Evolutionary conservation across 257 asterid species (phyloP).

Genomic region (Parsonsia alboflavescens): DNA sequence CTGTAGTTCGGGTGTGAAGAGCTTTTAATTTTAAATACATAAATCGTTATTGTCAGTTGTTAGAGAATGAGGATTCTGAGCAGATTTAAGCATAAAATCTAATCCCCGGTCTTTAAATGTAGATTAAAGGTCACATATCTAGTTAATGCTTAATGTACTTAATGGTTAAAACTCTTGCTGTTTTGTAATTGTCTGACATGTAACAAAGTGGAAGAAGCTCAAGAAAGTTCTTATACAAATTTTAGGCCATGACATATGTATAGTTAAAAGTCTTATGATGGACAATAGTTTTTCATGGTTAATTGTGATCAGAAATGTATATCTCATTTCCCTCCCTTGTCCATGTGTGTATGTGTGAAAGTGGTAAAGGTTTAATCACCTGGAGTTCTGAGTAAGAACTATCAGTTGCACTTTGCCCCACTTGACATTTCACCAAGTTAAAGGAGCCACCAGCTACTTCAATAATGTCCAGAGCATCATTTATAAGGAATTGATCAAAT

Average conservation of each 20-base stretch:
- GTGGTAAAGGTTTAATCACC: slow-evolving; percentile 34
- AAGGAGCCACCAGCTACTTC: slow-evolving; percentile 98
- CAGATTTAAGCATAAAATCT: not conserved
- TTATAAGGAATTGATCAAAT: slow-evolving; percentile 85
- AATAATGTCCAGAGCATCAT: slow-evolving; percentile 88
- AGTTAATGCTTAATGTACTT: not conserved
- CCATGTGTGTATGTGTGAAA: not conserved
- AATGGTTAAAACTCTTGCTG: not conserved
- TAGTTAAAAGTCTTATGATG: not conserved
- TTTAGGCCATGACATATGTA: not conserved
- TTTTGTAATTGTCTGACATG: not conserved
- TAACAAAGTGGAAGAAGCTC: not conserved
- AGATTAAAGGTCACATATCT: not conserved
- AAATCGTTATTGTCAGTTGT: not conserved
- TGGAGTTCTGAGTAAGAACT: slow-evolving; percentile 88
- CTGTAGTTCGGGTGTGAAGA: no score
- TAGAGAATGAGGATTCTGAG: not conserved
- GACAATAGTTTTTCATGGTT: not conserved
- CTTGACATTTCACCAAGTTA: slow-evolving; percentile 88
- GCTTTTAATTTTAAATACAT: not conserved
- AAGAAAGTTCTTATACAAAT: not conserved
- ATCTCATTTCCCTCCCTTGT: not conserved
- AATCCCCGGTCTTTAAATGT: not conserved
- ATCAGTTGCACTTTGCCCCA: slow-evolving; percentile 69
- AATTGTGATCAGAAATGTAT: not conserved